Evolutionary conservation across 345 rosid species (phyloP), one percentile per base, ranked within the genome.

Genomic region (Mangifera indica): DNA sequence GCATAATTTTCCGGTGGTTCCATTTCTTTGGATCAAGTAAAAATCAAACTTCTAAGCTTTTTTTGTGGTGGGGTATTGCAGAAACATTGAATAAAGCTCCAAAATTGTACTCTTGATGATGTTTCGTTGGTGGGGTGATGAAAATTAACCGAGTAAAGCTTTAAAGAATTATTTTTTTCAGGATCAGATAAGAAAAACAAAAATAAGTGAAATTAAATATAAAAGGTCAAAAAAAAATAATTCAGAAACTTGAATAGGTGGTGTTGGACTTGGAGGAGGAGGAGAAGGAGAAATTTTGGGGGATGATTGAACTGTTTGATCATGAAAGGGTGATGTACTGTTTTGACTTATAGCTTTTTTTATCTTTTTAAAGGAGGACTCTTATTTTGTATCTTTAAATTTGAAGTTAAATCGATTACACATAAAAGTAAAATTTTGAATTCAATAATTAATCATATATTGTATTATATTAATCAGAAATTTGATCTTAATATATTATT

Each of bases 1-100:
- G 32, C 58, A 52, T 14, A 57, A 48, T 48, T 74, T 67, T 85
- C 91, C 54, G 86, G 90, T 7, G 89, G 76, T 69, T 88, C 96
- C 97, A 91, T 91, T 58, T 54, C 40, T 49, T 24, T n/a, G 58
- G 72, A 67, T 53, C 73, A 78, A 54, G 40, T 17, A 40, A 71
- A 40, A 63, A 63, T 26, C 58, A 70, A 77, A 65, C 18, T 12
- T 34, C 4, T 60, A 11, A 32, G 3, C 18, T 49, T 3, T 49
- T 49, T 49, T n/a, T 18, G 5, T 14, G 53, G n/a, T 49, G 53
- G 53, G 53, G 53, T 49, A 9, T 37, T 5, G 53, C 18, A 49
- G 53, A 49, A 49, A 49, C 15, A 14, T 49, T 49, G 53, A 49
- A 18, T 49, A 6, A 3, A 49, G 7, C 1, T 29, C 32, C 32